A percentile compares a stretch with the other conserved stretches of the same genome.
phyloP scores from a whole-genome alignment of 2,329 filamentous ascomycete genomes.

The Hymenoscyphus scutula region DNA sequence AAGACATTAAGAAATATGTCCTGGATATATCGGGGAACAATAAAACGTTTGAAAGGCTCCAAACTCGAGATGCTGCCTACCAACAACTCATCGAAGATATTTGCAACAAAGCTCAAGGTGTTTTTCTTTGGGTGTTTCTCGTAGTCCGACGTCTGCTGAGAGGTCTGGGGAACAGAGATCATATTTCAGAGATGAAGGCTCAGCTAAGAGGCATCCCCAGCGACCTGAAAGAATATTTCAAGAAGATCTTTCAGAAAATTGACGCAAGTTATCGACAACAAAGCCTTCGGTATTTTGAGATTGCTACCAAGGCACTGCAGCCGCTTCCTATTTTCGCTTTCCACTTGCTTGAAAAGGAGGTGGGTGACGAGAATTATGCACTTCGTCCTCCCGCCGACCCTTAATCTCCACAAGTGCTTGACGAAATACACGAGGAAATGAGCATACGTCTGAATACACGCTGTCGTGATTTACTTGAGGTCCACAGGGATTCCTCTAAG shows the following conservation, averaged over 20 bases:
- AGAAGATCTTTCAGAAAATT: constrained; percentile 22
- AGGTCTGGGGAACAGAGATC: constrained; percentile 17
- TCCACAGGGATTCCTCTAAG: neutral
- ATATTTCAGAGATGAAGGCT: constrained; percentile 20
- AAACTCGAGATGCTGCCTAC: neutral
- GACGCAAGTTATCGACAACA: neutral
- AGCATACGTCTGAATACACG: neutral
- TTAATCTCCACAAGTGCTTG: neutral
- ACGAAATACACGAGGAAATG: neutral
- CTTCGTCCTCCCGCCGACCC: neutral
- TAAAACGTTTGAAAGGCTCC: neutral
- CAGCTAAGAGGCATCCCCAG: constrained; percentile 24
- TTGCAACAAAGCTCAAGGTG: constrained; percentile 8
- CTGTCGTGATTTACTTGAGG: neutral
- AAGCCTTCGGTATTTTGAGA: neutral
- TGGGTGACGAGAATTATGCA: neutral
- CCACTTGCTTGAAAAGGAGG: neutral
- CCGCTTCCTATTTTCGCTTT: neutral
- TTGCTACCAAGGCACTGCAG: neutral
- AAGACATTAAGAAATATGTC: constrained; percentile 15
- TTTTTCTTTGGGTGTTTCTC: constrained; percentile 22
- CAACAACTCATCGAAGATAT: constrained; percentile 13
- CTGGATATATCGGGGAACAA: neutral
- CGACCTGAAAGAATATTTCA: constrained; percentile 28
- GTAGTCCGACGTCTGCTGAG: constrained; percentile 10